phyloP scores from a whole-genome alignment of 306 rosid genomes.

The Quercus robur region DNA sequence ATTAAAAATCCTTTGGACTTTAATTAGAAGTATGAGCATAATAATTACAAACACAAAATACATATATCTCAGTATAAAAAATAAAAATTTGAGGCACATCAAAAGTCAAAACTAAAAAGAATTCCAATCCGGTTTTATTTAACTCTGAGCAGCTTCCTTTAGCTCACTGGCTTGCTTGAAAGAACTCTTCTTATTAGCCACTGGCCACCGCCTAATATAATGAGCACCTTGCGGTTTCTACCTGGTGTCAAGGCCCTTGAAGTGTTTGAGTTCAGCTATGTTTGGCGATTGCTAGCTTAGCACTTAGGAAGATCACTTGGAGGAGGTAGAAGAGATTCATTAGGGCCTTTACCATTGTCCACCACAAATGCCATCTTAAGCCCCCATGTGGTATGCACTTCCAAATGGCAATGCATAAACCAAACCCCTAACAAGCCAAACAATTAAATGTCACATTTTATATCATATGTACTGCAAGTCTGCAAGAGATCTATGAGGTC shows the following conservation, averaged over 20 bases:
- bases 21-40: too few relatives aligned
- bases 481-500: too few relatives aligned
- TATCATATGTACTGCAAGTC: too few relatives aligned
- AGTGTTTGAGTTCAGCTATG: neutral
- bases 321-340: conserved; percentile 69
- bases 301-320: conserved; percentile 76
- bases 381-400: conserved; percentile 90
- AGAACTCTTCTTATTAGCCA: neutral
- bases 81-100: neutral
- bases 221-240: neutral
- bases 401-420: conserved; percentile 88
- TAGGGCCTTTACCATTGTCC: conserved; percentile 75
- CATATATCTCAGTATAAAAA: neutral
- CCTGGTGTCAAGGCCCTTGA: neutral
- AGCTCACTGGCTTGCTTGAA: neutral
- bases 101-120: neutral
- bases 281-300: conserved; percentile 38
- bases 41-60: too few relatives aligned
- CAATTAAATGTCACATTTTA: too few relatives aligned
- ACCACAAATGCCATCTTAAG: conserved; percentile 87
- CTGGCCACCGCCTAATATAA: neutral
- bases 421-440: conserved; percentile 51
- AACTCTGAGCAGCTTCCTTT: neutral
- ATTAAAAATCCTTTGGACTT: too few relatives aligned
- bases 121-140: neutral